Conservation (phyloP, 1,284 basidiomycete species). For the Tilletia indica region DNA sequence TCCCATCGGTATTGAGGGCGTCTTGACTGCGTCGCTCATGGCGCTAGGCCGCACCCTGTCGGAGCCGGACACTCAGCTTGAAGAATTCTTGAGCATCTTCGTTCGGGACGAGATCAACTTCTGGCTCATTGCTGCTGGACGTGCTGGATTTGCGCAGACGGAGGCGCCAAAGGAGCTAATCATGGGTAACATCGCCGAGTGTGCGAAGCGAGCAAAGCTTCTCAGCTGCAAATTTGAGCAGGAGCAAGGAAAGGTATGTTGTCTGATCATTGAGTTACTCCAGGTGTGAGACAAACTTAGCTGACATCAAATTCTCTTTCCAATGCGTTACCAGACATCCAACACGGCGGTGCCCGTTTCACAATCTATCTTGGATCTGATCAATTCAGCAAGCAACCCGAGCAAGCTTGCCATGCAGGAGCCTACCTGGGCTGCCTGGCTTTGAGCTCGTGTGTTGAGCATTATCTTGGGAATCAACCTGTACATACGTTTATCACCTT, state of each 20-base stretch:
- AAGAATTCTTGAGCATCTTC: constrained; percentile 84
- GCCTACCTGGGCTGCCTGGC: constrained; percentile 20
- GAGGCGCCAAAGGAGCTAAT: constrained; percentile 67
- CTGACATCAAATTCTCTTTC: not conserved
- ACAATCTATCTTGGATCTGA: constrained; percentile 79
- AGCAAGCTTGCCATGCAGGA: constrained; percentile 61
- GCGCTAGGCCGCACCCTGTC: constrained; percentile 86
- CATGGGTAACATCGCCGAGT: constrained; percentile 70
- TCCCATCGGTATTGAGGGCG: constrained; percentile 82
- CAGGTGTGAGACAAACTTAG: too few relatives aligned
- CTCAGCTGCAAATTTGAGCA: constrained; percentile 81
- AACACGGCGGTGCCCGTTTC: constrained; percentile 63
- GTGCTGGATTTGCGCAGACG: constrained; percentile 34
- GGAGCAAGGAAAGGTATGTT: constrained; percentile 62
- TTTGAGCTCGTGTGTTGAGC: not conserved
- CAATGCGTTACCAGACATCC: not conserved
- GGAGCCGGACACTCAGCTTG: constrained; percentile 85
- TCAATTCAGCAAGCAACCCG: constrained; percentile 65
- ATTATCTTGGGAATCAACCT: too few relatives aligned
- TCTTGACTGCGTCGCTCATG: constrained; percentile 81
- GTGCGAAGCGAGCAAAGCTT: constrained; percentile 80
- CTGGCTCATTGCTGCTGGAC: constrained; percentile 61
- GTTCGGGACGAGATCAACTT: constrained; percentile 85
- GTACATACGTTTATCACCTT: too few relatives aligned
- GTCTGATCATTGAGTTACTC: too few relatives aligned